Evolutionary conservation across 2,329 filamentous ascomycete species (phyloP), one percentile per base, ranked within the genome.

Genomic region (Colletotrichum paranaense): DNA sequence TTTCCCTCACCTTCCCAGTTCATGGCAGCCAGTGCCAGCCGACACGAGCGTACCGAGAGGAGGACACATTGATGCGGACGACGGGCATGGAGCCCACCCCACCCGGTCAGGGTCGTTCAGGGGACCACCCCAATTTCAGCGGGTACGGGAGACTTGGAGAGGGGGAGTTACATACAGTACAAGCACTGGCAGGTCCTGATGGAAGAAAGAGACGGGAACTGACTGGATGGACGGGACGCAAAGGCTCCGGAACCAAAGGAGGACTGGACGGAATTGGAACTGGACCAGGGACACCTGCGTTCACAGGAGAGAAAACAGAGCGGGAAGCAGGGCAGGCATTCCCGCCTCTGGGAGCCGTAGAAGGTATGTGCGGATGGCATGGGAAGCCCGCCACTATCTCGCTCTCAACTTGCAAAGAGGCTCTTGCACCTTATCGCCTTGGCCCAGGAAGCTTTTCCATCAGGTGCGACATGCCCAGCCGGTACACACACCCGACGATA

Each of bases 71-170:
- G 60, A 53, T 38, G 68, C 52, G 28, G 58, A 62, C 69, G 64
- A 62, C 52, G 28, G 58, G 56, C 69, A 57, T 58, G 64, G 68
- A 62, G 26, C 60, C 42, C n/a, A n/a, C 57, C 49, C 56, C 30
- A 32, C 30, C 30, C 46, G 26, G 69, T 63, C 52, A 55, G 66
- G 59, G 68, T 72, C 68, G 57, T 52, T 72, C 70, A 72, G 59
- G 69, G 70, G 66, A 72, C 70, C 59, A 64, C 59, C 64, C 53
- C 53, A 64, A 72, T 69, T 72, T 55, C 64, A 59, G 55, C 42
- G 60, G 60, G 42, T 22, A 49, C 19, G 19, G 42, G 1, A 49
- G 42, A 49, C 42, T 49, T n/a, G 16, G 42, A 22, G 26, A 32
- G 26, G 26, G 26, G 24, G 30, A 55, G 26, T n/a, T 22, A 5